Evolutionary conservation across 2,329 filamentous ascomycete genomes (phyloP), one percentile per base, ranked within the genome.

Genomic region (Penicillium palitans): DNA sequence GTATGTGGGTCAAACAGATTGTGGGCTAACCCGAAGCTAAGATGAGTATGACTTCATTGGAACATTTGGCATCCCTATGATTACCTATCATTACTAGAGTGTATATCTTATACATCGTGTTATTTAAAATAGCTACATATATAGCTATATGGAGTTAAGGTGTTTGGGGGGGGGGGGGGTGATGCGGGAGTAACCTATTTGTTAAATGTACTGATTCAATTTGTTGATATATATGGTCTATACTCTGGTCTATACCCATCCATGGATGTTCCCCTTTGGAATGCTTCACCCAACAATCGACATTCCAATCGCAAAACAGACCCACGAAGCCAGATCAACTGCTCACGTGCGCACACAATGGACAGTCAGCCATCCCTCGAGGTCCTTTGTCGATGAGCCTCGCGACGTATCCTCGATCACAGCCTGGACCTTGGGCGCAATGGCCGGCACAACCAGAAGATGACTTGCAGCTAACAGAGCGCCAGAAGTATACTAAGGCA

Each of bases 1-100:
- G 31, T 12, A 53, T 47, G 55, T 57, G 55, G 55, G 55, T 57
- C 55, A 15, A 46, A 47, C 33, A n/a, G 19, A 55, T 47, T 47
- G 24, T 40, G 41, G 41, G 29, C 37, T 44, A 42, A 19, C 40
- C 33, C 29, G n/a, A 25, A 31, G 21, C 21, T 53, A 51, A 39
- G 17, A 10, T 21, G 51, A 35, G 17, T 17, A 19, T 46, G 37
- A 19, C 19, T 40, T 41, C 12, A 39, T 39, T 19, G 4, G 9
- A 19, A 19, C 37, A 39, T 39, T 39, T 19, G 4, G 8, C 8
- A 19, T 39, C 9, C 10, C n/a, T 1, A 7, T n/a, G 6, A 8
- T 2, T n/a, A 2, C 8, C 8, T 17, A 33, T 33, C 6, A 15
- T 33, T 15, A 33, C 31, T 33, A 33, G 2, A 13, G 31, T 19